Conservation (phyloP, 306 rosid genomes). For the Crataegus laevigata region DNA sequence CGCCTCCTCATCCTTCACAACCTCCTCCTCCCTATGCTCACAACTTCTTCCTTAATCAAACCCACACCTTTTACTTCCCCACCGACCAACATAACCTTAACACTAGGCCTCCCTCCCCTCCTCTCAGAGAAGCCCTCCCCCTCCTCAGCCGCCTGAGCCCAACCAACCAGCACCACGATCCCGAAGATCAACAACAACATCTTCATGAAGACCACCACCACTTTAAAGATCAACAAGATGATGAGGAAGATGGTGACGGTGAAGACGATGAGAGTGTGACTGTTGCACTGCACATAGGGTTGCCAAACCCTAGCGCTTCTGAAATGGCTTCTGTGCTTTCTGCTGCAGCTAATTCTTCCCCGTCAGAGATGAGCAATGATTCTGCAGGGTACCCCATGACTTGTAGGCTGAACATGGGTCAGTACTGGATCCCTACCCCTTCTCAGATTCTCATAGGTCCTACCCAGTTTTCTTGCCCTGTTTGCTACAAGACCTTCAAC, state of each 20-base stretch:
- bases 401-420: constrained; percentile 68
- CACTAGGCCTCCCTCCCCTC: constrained; percentile 61
- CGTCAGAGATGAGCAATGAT: constrained; percentile 33
- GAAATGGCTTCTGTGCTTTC: constrained; percentile 80
- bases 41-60: constrained; percentile 16
- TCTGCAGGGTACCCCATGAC: constrained; percentile 38
- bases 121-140: constrained; percentile 76
- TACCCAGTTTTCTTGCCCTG: constrained; percentile 96
- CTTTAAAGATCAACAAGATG: constrained; percentile 6
- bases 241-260: constrained; percentile 18
- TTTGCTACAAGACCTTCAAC: constrained; percentile 93
- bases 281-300: constrained; percentile 94
- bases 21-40: constrained; percentile 10
- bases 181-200: not conserved
- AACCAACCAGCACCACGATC: constrained; percentile 16
- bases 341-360: constrained; percentile 28
- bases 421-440: constrained; percentile 98
- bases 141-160: constrained; percentile 49
- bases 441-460: constrained; percentile 99
- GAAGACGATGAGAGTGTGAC: constrained; percentile 37
- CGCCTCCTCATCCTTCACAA: not conserved
- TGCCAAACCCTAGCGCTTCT: constrained; percentile 91
- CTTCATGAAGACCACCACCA: not conserved
- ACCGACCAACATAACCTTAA: not conserved
- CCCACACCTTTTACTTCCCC: constrained; percentile 9